Conservation (phyloP, 768 basidiomycete genomes). For the Trametes cingulata region DNA sequence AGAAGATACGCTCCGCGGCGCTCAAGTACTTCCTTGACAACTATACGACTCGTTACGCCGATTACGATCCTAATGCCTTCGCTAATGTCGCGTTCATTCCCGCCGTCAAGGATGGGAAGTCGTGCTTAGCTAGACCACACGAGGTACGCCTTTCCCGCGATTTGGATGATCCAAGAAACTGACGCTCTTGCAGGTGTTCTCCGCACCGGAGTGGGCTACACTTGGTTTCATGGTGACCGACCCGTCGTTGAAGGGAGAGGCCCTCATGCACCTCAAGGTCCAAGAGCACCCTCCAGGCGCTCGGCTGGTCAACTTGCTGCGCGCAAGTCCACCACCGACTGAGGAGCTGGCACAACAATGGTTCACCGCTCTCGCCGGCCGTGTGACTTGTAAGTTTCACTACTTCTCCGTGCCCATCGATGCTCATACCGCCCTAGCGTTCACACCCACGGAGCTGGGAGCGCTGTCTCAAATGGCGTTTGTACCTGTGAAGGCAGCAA, state of each 20-base stretch:
- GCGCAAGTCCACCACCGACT: constrained; percentile 57
- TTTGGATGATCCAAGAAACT: background rate
- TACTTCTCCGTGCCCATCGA: background rate
- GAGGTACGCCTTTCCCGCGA: constrained; percentile 49
- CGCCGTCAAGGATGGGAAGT: constrained; percentile 53
- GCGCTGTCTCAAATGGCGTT: constrained; percentile 60
- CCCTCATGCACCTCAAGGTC: constrained; percentile 64
- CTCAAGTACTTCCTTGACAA: constrained; percentile 85
- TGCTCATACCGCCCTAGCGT: constrained; percentile 44
- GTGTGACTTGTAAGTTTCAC: constrained; percentile 52
- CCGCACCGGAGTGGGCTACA: constrained; percentile 60
- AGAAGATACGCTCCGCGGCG: constrained; percentile 55
- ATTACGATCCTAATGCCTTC: constrained; percentile 59
- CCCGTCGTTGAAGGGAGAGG: constrained; percentile 51
- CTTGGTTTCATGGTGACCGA: constrained; percentile 79
- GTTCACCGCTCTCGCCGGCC: constrained; percentile 69
- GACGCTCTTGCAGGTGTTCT: constrained; percentile 59
- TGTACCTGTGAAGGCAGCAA: constrained; percentile 54
- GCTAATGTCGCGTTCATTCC: constrained; percentile 76
- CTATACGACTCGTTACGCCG: constrained; percentile 55
- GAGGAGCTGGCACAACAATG: constrained; percentile 57
- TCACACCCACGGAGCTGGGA: constrained; percentile 54
- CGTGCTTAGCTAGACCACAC: constrained; percentile 58
- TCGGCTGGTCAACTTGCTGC: constrained; percentile 58
- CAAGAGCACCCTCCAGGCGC: constrained; percentile 65